phyloP scores from a whole-genome alignment of 352 stramenopile genomes.

The Globisporangium nagaii region DNA sequence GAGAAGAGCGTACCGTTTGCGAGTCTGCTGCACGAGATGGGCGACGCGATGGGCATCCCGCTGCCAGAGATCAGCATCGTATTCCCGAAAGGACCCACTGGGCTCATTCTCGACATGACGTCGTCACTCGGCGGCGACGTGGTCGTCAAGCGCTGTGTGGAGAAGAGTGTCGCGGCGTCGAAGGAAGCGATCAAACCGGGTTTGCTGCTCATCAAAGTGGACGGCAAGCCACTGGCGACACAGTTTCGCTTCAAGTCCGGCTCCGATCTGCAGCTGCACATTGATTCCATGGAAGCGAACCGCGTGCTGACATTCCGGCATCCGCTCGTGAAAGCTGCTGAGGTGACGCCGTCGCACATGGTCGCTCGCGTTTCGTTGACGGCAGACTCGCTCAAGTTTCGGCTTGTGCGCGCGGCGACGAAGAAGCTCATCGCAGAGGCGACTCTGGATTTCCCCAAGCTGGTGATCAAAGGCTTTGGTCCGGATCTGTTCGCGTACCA shows the following conservation, averaged over 20 bases:
- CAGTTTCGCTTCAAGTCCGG: slow-evolving; percentile 45
- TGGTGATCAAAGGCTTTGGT: slow-evolving; percentile 69
- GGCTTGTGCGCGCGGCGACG: slow-evolving; percentile 57
- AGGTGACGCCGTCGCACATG: slow-evolving; percentile 47
- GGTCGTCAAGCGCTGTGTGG: slow-evolving; percentile 29
- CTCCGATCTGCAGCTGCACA: slow-evolving; percentile 41
- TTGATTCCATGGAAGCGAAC: slow-evolving; percentile 42
- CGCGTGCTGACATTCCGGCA: slow-evolving; percentile 81
- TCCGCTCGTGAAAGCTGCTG: slow-evolving; percentile 41
- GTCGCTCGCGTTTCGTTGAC: slow-evolving; percentile 48
- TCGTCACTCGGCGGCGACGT: slow-evolving; percentile 25
- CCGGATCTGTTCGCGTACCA: slow-evolving; percentile 80
- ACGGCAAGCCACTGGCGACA: slow-evolving; percentile 52
- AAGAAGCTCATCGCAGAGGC: slow-evolving; percentile 59
- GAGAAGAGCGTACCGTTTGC: slow-evolving; percentile 33
- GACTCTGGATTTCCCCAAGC: slow-evolving; percentile 35
- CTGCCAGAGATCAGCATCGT: slow-evolving; percentile 75
- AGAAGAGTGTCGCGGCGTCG: slow-evolving; percentile 52
- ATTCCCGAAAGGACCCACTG: slow-evolving; percentile 60
- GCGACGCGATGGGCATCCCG: slow-evolving; percentile 70
- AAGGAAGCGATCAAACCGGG: slow-evolving; percentile 70
- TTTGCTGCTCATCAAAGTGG: slow-evolving; percentile 64
- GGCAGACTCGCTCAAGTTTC: slow-evolving; percentile 61
- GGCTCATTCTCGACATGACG: slow-evolving; percentile 50
- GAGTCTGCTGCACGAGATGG: slow-evolving; percentile 58